Evolutionary conservation across 2,329 filamentous ascomycete genomes (phyloP).

Genomic region (Ilyonectria destructans): DNA sequence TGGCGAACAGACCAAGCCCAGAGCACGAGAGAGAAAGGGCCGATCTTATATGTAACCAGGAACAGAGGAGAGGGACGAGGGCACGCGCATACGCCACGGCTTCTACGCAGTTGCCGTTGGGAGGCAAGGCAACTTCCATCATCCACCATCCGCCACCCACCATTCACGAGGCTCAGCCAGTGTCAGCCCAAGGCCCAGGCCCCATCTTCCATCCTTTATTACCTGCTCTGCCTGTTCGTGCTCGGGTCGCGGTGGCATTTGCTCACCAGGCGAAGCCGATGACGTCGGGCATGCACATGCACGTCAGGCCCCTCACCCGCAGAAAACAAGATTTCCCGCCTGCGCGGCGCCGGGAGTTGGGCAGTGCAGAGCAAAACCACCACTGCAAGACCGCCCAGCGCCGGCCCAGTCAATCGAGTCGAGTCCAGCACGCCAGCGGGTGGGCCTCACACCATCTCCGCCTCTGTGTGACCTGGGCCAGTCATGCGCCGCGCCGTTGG

Average conservation of each 20-base stretch:
- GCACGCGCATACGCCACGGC: conserved; percentile 21
- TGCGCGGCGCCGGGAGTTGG: conserved; percentile 3
- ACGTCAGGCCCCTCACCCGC: conserved; percentile 42
- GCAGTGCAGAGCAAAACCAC: conserved; percentile 3
- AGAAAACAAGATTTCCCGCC: conserved; percentile 47
- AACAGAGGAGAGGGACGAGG: conserved; percentile 1
- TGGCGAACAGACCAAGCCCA: conserved; percentile 20
- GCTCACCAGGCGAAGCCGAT: conserved; percentile 38
- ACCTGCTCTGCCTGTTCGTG: too few relatives aligned
- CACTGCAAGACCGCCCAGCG: neutral
- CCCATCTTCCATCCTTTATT: neutral
- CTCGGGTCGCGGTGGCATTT: conserved; percentile 6
- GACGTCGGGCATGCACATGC: conserved; percentile 49
- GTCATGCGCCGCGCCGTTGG: conserved; percentile 34
- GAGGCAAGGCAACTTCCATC: neutral
- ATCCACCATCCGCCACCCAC: neutral
- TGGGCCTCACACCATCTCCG: neutral
- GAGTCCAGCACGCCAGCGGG: neutral
- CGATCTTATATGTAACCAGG: conserved; percentile 46
- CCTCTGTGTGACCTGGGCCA: conserved; percentile 25
- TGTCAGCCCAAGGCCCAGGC: neutral
- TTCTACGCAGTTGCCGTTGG: neutral
- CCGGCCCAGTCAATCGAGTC: neutral
- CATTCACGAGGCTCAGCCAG: neutral
- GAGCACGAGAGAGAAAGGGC: conserved; percentile 29